Evolutionary conservation across 1,139 yeast species (phyloP), one percentile per base, ranked within the genome.

Genomic region (Geotrichum restrictum): DNA sequence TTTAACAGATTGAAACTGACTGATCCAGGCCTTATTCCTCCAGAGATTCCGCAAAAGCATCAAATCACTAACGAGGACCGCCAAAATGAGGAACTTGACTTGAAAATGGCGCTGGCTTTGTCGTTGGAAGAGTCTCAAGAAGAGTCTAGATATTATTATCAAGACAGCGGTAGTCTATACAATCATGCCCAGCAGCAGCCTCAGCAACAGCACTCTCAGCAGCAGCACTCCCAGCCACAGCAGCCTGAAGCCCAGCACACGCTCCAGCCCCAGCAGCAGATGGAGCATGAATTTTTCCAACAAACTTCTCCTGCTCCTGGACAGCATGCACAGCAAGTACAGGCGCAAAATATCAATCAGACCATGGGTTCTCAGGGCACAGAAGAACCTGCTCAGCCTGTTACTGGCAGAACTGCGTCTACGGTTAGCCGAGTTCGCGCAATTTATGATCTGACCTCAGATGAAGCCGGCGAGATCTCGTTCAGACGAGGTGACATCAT

Each of bases 341-440:
- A 55, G 49, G 55, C 49, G 45, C 44, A 27, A 3, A 32, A 13
- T 51, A 39, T 34, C 27, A 43, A 21, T 31, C 45, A 36, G 40
- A 21, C 18, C n/a, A 11, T 37, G 21, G n/a, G 18, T 3, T 39
- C 42, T 4, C 27, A 39, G 10, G 31, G 31, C 18, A n/a, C 40
- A 37, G 42, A 44, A 43, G 42, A 44, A 43, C 45, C 39, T 5
- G n/a, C 45, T 2, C 40, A 39, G 19, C 16, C 46, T 4, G 41
- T 45, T 42, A 51, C 59, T n/a, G 61, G 65, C 19, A 56, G 58
- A 45, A 64, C 70, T 1, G 68, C 74, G 3, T 65, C 74, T 1
- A 75, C 79, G 0, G 79, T 84, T 2, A 78, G 80, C 3, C 79
- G 83, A 59, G 97, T 91, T 0, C 78, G 87, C 49, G 98, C 98